A percentile compares a stretch with the other conserved stretches of the same genome.
Conservation (phyloP, 768 basidiomycete genomes). For the Tulasnella sp. region DNA sequence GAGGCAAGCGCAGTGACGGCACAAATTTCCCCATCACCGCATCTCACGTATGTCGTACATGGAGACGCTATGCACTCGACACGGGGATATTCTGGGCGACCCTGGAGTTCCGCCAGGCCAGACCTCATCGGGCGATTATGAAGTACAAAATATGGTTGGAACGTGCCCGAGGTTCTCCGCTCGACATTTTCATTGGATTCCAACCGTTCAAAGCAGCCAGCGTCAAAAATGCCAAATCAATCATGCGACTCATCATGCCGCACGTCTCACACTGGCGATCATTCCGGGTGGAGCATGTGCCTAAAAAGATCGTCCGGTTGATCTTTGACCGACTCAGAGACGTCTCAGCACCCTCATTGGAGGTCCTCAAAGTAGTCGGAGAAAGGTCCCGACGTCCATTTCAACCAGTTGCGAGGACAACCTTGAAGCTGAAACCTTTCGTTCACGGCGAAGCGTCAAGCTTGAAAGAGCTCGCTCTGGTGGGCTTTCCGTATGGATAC, state of each 20-base stretch:
- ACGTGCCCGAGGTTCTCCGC: neutral
- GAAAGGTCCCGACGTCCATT: conserved; percentile 44
- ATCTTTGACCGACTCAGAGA: conserved; percentile 53
- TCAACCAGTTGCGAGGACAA: neutral
- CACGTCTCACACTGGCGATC: conserved; percentile 35
- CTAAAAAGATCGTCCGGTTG: conserved; percentile 43
- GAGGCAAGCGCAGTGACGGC: neutral
- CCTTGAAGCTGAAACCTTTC: neutral
- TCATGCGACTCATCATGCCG: neutral
- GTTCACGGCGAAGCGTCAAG: neutral
- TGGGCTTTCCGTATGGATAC: neutral
- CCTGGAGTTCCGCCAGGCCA: neutral
- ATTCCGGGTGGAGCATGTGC: conserved; percentile 31
- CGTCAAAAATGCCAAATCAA: neutral
- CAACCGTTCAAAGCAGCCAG: neutral
- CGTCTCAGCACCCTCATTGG: conserved; percentile 51
- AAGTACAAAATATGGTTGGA: neutral
- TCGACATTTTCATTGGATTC: neutral
- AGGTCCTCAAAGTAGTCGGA: conserved; percentile 56
- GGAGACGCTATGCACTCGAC: neutral
- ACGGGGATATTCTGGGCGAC: neutral
- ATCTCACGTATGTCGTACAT: conserved; percentile 9
- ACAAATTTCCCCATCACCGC: neutral
- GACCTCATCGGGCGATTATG: neutral
- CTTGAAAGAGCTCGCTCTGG: neutral